Percentiles rank a stretch among this genome's conserved stretches.
These are phyloP conservation scores for Corymbia maculata DNA, from an alignment of 345 rosid genomes.

Conservation along the genomic window DNA sequence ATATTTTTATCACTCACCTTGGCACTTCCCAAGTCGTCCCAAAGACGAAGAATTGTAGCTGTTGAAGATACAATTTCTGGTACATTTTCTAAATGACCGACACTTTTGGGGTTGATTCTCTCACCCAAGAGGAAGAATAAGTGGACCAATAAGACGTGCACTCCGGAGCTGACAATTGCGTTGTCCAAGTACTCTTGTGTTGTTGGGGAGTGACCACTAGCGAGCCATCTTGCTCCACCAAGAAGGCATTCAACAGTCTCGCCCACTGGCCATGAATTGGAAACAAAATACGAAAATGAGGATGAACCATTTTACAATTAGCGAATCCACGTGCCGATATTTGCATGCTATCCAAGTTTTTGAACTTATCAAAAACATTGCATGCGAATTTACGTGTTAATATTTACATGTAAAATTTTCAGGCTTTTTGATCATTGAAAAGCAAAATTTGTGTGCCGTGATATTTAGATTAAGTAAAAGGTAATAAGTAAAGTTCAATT, in stretches of 20 bases:
- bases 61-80: not conserved
- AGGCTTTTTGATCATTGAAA: not conserved
- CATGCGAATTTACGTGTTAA: not conserved
- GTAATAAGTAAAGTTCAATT: not conserved
- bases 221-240: constrained; percentile 16
- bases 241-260: not conserved
- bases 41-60: not conserved
- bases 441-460: not conserved
- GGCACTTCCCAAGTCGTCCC: constrained; percentile 15
- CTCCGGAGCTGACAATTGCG: constrained; percentile 5
- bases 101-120: not conserved
- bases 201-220: not conserved
- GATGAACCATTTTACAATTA: not conserved
- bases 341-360: not conserved
- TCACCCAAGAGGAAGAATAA: not conserved
- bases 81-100: not conserved
- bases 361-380: too few species aligned
- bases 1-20: not conserved
- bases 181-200: constrained; percentile 9
- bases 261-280: constrained; percentile 6
- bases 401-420: not conserved
- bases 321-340: too few species aligned
- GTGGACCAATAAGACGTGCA: not conserved
- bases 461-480: not conserved
- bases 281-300: not conserved